Percentiles rank a stretch among this genome's conserved stretches.
These are phyloP conservation scores for Berkeleyomyces rouxiae DNA, from an alignment of 2,329 filamentous ascomycete genomes.

Conservation along the genomic window DNA sequence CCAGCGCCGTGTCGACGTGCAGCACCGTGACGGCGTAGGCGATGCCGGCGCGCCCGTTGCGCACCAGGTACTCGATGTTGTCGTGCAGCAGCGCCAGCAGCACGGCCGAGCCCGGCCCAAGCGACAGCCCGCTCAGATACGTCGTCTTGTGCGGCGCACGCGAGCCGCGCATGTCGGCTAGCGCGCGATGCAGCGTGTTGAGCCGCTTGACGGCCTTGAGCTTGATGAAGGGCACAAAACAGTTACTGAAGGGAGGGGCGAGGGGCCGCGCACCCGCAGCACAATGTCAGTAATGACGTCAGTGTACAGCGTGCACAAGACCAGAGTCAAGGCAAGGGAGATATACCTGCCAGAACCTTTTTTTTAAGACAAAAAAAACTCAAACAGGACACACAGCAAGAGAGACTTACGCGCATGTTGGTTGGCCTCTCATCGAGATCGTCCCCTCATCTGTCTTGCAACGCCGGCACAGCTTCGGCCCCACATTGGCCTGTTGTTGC, in stretches of 20 bases:
- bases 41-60: conserved; percentile 40
- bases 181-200: conserved; percentile 33
- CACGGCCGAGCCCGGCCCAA: conserved; percentile 63
- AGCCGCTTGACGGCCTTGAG: conserved; percentile 66
- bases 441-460: conserved; percentile 10
- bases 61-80: conserved; percentile 48
- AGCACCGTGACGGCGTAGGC: conserved; percentile 52
- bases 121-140: conserved; percentile 65
- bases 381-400: background rate
- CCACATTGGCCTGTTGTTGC: conserved; percentile 1
- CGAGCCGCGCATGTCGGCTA: conserved; percentile 21
- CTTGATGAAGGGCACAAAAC: conserved; percentile 62
- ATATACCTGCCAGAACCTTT: background rate
- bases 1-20: conserved; percentile 32
- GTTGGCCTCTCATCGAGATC: conserved; percentile 14
- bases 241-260: conserved; percentile 26
- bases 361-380: background rate
- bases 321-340: background rate
- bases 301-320: conserved; percentile 9
- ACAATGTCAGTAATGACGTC: background rate
- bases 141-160: conserved; percentile 19
- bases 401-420: conserved; percentile 17
- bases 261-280: background rate
- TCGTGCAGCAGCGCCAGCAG: conserved; percentile 60
- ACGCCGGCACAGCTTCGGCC: conserved; percentile 9